Evolutionary conservation across 148 eudicot species (phyloP).

Genomic region (Rhododendron kiyosumense): DNA sequence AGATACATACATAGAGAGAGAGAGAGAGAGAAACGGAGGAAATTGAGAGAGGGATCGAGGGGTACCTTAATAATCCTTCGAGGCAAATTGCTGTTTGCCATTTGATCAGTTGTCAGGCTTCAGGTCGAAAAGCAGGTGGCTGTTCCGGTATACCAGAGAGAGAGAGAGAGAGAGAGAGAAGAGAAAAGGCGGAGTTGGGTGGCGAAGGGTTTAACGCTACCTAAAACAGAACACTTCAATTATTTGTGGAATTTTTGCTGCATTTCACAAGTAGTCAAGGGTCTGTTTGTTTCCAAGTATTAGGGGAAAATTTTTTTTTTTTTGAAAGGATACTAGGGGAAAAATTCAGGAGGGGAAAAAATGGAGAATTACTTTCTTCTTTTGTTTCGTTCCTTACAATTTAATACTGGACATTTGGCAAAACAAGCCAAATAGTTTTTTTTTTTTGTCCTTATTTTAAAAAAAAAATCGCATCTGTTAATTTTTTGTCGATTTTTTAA

Average conservation of each 20-base stretch:
- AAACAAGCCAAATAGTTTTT: too few species aligned
- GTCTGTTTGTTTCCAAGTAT: not conserved
- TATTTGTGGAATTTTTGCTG: not conserved
- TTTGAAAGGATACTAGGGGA: too few species aligned
- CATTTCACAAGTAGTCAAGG: not conserved
- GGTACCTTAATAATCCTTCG: conserved; percentile 58
- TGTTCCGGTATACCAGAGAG: not conserved
- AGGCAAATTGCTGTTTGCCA: conserved; percentile 55
- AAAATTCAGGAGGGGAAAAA: too few species aligned
- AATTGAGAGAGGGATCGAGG: conserved; percentile 16
- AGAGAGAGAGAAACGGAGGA: not conserved
- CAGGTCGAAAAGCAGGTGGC: not conserved
- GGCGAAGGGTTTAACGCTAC: not conserved
- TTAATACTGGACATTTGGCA: too few species aligned
- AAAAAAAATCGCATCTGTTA: too few species aligned
- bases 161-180: not conserved
- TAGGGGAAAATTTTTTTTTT: too few species aligned
- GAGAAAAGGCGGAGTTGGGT: not conserved
- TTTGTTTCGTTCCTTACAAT: too few species aligned
- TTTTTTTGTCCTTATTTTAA: too few species aligned
- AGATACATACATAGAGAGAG: not conserved
- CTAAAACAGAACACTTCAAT: not conserved
- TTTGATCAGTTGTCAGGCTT: conserved; percentile 2
- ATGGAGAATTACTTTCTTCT: too few species aligned
- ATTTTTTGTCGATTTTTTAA: too few species aligned